Evolutionary conservation across 2,329 filamentous ascomycete species (phyloP).

Genomic region (Phialemoniopsis sp.): DNA sequence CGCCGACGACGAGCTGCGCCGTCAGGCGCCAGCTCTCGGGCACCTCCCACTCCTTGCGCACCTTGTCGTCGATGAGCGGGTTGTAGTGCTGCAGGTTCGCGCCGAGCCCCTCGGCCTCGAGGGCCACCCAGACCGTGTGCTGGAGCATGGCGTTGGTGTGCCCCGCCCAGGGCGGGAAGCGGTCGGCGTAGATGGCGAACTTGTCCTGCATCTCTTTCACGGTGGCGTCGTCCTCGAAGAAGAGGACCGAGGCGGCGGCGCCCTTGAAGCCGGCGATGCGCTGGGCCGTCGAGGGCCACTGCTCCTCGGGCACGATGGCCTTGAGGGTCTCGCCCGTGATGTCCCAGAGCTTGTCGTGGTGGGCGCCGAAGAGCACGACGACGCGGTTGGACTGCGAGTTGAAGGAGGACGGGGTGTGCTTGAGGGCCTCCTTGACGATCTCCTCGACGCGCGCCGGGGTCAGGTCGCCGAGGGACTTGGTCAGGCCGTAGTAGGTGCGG

Average conservation of each 20-base stretch:
- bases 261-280: constrained; percentile 56
- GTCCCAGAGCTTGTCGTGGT: constrained; percentile 89
- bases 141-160: constrained; percentile 83
- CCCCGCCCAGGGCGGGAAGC: constrained; percentile 72
- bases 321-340: constrained; percentile 61
- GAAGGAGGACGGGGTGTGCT: constrained; percentile 75
- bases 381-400: constrained; percentile 82
- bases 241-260: constrained; percentile 71
- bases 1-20: constrained; percentile 83
- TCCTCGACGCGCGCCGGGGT: constrained; percentile 56
- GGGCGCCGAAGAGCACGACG: constrained; percentile 72
- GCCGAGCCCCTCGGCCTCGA: constrained; percentile 80
- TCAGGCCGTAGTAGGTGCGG: constrained; percentile 65
- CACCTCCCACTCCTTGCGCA: constrained; percentile 64
- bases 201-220: constrained; percentile 64
- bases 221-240: constrained; percentile 74
- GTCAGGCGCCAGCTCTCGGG: constrained; percentile 71
- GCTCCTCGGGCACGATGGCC: constrained; percentile 61
- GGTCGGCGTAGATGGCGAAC: constrained; percentile 71
- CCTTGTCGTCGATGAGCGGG: constrained; percentile 74
- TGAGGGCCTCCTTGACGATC: constrained; percentile 60
- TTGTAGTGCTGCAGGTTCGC: constrained; percentile 94
- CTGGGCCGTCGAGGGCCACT: constrained; percentile 48
- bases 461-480: constrained; percentile 51
- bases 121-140: constrained; percentile 73